A percentile compares a stretch with the other conserved stretches of the same genome.
phyloP scores from a whole-genome alignment of 2,329 filamentous ascomycete species.

The Colletotrichum salicis region DNA sequence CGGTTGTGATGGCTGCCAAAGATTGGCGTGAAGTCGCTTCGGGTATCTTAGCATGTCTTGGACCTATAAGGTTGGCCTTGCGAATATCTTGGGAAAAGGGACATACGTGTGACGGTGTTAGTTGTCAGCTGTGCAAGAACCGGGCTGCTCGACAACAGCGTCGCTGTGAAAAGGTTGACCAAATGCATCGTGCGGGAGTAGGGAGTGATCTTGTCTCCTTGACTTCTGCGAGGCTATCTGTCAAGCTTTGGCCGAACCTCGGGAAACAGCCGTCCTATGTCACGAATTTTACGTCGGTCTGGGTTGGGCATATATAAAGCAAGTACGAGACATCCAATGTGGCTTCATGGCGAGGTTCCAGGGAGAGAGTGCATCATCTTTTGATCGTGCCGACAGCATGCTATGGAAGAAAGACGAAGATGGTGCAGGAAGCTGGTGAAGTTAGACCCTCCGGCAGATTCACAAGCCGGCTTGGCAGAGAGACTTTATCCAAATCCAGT shows the following conservation, averaged over 20 bases:
- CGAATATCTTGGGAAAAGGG: no score
- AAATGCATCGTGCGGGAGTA: slow-evolving; percentile 3
- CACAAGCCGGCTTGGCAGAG: not conserved
- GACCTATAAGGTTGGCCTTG: no score
- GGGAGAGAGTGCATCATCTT: not conserved
- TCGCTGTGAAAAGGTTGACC: not conserved
- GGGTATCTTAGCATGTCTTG: no score
- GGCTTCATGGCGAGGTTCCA: not conserved
- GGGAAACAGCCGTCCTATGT: not conserved
- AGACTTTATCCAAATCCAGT: not conserved
- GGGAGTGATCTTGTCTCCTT: no score
- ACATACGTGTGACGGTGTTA: no score
- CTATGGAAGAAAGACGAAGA: slow-evolving; percentile 21
- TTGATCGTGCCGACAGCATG: not conserved
- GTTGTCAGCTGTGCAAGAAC: slow-evolving; percentile 20
- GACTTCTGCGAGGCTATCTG: not conserved
- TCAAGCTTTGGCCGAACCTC: not conserved
- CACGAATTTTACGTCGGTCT: not conserved
- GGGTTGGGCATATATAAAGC: not conserved
- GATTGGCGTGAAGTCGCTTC: no score
- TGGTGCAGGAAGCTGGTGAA: not conserved
- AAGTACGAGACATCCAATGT: not conserved
- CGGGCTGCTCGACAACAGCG: not conserved
- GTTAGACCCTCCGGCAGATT: not conserved
- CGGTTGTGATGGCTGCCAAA: not conserved